phyloP scores from a whole-genome alignment of 495 filamentous ascomycete species.

The Chlorociboria aeruginascens region DNA sequence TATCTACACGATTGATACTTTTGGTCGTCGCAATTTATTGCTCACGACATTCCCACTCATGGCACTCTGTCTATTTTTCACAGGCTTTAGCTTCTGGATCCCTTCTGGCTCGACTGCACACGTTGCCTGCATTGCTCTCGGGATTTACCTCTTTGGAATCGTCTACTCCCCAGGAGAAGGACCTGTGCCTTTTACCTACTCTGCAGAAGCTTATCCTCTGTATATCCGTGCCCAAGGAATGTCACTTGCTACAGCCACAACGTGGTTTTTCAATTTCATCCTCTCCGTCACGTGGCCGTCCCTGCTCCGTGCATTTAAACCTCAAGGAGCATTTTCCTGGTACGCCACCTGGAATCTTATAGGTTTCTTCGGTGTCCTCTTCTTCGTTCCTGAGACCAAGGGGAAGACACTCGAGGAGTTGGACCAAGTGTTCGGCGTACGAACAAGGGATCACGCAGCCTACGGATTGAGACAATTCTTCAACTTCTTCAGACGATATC shows the following conservation, averaged over 20 bases:
- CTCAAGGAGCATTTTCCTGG: slow-evolving; percentile 37
- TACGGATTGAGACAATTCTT: slow-evolving; percentile 10
- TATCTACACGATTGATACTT: slow-evolving; percentile 72
- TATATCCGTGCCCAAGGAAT: slow-evolving; percentile 65
- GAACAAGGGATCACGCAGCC: slow-evolving; percentile 29
- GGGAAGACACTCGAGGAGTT: slow-evolving; percentile 61
- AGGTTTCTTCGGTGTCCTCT: slow-evolving; percentile 58
- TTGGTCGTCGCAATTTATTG: slow-evolving; percentile 69
- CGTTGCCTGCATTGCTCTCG: slow-evolving; percentile 36
- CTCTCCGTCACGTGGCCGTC: slow-evolving; percentile 59
- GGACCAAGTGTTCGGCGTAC: slow-evolving; percentile 43
- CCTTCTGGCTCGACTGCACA: slow-evolving; percentile 28
- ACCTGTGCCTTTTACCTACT: slow-evolving; percentile 75
- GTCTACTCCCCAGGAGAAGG: slow-evolving; percentile 72
- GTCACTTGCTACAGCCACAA: slow-evolving; percentile 62
- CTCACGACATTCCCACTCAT: slow-evolving; percentile 71
- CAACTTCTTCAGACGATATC: slow-evolving; percentile 10
- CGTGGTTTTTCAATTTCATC: slow-evolving; percentile 58
- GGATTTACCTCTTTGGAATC: slow-evolving; percentile 53
- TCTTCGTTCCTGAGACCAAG: slow-evolving; percentile 71
- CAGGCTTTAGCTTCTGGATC: slow-evolving; percentile 73
- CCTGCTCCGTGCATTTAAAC: slow-evolving; percentile 44
- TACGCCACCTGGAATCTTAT: slow-evolving; percentile 58
- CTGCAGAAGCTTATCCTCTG: slow-evolving; percentile 73
- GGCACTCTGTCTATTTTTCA: slow-evolving; percentile 60